Percentiles rank a stretch among this genome's conserved stretches.
phyloP scores from a whole-genome alignment of 2,329 filamentous ascomycete species.

The Byssothecium circinans region DNA sequence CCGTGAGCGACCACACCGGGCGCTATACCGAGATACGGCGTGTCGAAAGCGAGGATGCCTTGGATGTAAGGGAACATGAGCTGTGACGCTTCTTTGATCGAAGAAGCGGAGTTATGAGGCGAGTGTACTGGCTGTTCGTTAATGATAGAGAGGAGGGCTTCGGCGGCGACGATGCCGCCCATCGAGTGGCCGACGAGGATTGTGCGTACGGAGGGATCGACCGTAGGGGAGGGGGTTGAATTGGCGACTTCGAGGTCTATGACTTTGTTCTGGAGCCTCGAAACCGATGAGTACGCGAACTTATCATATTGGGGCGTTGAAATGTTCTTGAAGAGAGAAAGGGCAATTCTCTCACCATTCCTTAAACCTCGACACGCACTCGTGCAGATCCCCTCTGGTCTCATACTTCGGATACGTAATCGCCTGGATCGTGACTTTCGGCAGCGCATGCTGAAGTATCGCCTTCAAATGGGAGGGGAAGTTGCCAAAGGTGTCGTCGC shows the following conservation, averaged over 20 bases:
- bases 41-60: conserved; percentile 90
- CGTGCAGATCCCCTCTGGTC: conserved; percentile 73
- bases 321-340: neutral
- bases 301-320: neutral
- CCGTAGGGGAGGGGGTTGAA: conserved; percentile 76
- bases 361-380: conserved; percentile 72
- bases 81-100: conserved; percentile 51
- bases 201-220: conserved; percentile 81
- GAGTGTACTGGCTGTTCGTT: conserved; percentile 52
- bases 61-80: conserved; percentile 95
- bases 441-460: conserved; percentile 66
- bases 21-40: conserved; percentile 81
- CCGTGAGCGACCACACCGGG: conserved; percentile 82
- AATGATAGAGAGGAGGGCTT: conserved; percentile 76
- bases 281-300: neutral
- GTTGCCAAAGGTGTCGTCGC: conserved; percentile 73
- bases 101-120: conserved; percentile 33
- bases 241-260: conserved; percentile 91
- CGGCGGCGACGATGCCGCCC: conserved; percentile 89
- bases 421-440: conserved; percentile 67
- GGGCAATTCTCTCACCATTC: conserved; percentile 62
- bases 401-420: conserved; percentile 80
- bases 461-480: conserved; percentile 74
- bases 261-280: conserved; percentile 82
- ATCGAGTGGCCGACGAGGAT: conserved; percentile 85